Evolutionary conservation across 2,329 filamentous ascomycete genomes (phyloP), one percentile per base, ranked within the genome.

Genomic region (Lachnellula suecica): DNA sequence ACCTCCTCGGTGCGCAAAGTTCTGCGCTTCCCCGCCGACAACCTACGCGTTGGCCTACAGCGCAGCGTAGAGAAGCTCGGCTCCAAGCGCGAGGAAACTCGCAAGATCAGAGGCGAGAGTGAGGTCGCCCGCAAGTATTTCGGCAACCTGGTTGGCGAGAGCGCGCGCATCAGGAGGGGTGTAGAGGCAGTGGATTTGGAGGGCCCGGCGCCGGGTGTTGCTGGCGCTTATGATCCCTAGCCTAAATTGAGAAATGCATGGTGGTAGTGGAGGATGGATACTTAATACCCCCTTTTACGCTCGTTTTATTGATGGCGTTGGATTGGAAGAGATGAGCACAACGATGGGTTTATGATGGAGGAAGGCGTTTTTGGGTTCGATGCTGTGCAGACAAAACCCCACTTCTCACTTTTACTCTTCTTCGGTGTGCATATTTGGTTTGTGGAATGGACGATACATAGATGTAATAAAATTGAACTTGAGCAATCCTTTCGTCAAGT

Each of bases 41-140:
- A 91, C 63, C 82, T 99, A 7, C 87, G 91, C 49, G 85, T 91
- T 40, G 86, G 88, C 47, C 81, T 99, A 25, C 88, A 95, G 63
- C 85, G 88, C 49, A 91, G 85, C 24, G 87, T 97, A 44, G 91
- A 97, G 72, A 85, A 94, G 63, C 82, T 97, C 10, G 85, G 83
- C 55, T 74, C 77, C 51, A 87, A 89, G 68, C 87, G 88, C 61
- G 88, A 94, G 61, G 89, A 96, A 67, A 94, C 91, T 8, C 78
- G 82, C 66, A 95, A 94, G 74, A 81, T 90, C 55, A 86, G 86
- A 70, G 78, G 76, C 29, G 93, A 97, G 72, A 94, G 90, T 66
- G 88, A 95, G 67, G 85, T 90, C 27, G 94, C 94, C 6, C 77
- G 83, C 60, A 95, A 93, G 71, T 97, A 96, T 74, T 99, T 99